Conservation (phyloP, 371 early-diverging fungal species). For the Lichtheimia ornata region DNA sequence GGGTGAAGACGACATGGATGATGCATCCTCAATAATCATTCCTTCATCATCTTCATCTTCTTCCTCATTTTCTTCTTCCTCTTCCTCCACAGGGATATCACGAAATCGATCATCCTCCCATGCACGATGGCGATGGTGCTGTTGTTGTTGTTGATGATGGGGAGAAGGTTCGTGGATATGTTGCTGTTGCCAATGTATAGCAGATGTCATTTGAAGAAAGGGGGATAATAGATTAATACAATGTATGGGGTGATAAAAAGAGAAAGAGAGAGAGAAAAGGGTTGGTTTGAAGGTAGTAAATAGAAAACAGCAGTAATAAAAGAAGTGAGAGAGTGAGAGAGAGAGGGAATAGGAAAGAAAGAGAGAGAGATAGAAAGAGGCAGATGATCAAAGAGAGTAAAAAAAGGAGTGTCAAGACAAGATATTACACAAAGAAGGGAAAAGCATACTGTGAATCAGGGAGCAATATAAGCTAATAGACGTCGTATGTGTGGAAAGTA, state of each 20-base stretch:
- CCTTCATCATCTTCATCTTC: conserved; percentile 60
- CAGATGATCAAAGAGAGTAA: not conserved
- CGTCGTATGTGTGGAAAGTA: no score
- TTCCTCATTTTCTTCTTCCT: conserved; percentile 35
- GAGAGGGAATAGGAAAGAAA: not conserved
- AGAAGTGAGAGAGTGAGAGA: not conserved
- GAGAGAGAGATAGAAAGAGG: conserved; percentile 8
- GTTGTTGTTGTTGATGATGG: conserved; percentile 5
- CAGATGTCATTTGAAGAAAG: conserved; percentile 11
- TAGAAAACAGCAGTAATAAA: not conserved
- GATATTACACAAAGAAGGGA: conserved; percentile 3
- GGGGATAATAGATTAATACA: conserved; percentile 3
- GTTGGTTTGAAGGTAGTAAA: no score
- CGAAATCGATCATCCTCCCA: conserved; percentile 12
- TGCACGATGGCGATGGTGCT: conserved; percentile 8
- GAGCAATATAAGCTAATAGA: no score
- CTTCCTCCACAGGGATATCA: conserved; percentile 20
- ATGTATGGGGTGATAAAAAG: not conserved
- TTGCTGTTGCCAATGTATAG: conserved; percentile 4
- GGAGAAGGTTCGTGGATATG: no score
- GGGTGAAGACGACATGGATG: conserved; percentile 57
- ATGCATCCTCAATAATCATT: conserved; percentile 34
- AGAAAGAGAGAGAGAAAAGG: no score
- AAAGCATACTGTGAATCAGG: no score
- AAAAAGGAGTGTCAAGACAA: not conserved